Evolutionary conservation across 306 rosid species (phyloP), one percentile per base, ranked within the genome.

Genomic region (Cucurbita pepo): DNA sequence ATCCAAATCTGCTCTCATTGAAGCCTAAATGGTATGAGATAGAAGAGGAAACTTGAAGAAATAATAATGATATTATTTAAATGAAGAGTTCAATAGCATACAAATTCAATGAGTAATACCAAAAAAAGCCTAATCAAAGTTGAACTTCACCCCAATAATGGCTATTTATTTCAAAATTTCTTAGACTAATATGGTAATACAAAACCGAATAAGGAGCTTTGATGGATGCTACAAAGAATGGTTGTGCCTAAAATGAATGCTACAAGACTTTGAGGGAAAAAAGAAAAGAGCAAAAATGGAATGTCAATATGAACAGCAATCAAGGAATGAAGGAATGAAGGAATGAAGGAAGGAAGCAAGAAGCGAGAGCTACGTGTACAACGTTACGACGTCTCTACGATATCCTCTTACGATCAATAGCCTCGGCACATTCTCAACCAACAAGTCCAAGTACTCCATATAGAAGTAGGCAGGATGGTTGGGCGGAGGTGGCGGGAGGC

Each of bases 381-480:
- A 86, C 74, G 99, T 95, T 62, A 95, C 97, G 57, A 95, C 99
- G 45, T 95, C 99, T 81, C 79, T 89, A 69, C 95, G 92, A 72
- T 95, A 95, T 67, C 99, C 99, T 86, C 99, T 86, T 74, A 95
- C 97, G 72, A 95, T 83, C 86, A 95, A 87, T 77, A 95, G 93
- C 86, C 99, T 86, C 5, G 90, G 92, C 59, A 95, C 83, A 79
- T 91, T 95, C 84, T 95, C 99, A 78, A 95, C 92, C 87, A 95
- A 91, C 79, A 91, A 80, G 86, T 95, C 99, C 97, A 95, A 89
- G 81, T 95, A 95, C 78, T 95, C 99, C 99, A 95, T 91, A 71
- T 95, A 95, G 82, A 95, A 88, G 69, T 91, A 95, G 8, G 84
- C 82, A 0, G 99, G 99, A 78, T 95, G 99, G 82, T 88, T 84